A percentile compares a stretch with the other conserved stretches of the same genome.
Conservation (phyloP, 1,139 yeast genomes). For the Saccharomycopsis crataegensis region DNA sequence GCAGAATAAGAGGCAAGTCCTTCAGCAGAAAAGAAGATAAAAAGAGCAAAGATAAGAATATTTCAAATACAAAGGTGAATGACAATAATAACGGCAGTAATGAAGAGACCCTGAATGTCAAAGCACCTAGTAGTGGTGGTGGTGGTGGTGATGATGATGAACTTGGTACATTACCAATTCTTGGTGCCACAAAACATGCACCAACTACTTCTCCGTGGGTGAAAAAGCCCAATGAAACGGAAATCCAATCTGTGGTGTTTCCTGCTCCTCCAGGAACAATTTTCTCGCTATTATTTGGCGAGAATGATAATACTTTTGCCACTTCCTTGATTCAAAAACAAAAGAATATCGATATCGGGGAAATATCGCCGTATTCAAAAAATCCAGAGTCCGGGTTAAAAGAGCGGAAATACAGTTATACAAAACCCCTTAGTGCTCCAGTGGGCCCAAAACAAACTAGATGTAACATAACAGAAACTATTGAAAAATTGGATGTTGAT, state of each 20-base stretch:
- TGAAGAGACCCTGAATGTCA: not conserved
- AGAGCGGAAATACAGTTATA: constrained; percentile 60
- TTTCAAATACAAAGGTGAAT: not conserved
- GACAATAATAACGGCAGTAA: not conserved
- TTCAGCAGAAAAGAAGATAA: not conserved
- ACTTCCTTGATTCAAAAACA: constrained; percentile 53
- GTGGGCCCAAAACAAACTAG: constrained; percentile 94
- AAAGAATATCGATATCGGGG: constrained; percentile 62
- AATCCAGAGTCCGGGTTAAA: constrained; percentile 27
- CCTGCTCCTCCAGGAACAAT: constrained; percentile 80
- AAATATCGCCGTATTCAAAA: constrained; percentile 42
- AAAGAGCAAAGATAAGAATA: constrained; percentile 1
- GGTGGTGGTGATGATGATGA: not conserved
- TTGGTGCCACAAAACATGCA: constrained; percentile 52
- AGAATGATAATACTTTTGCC: constrained; percentile 48
- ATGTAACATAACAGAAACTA: constrained; percentile 68
- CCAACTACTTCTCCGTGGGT: constrained; percentile 46
- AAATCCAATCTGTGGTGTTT: constrained; percentile 52
- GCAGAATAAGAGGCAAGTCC: constrained; percentile 2
- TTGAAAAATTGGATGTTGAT: constrained; percentile 57
- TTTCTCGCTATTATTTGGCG: constrained; percentile 63
- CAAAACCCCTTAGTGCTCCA: constrained; percentile 73
- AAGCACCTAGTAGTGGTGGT: not conserved
- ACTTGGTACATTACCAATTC: constrained; percentile 30
- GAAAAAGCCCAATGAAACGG: constrained; percentile 52